Evolutionary conservation across 495 filamentous ascomycete species (phyloP), one percentile per base, ranked within the genome.

Genomic region (Penicillium chermesinum): DNA sequence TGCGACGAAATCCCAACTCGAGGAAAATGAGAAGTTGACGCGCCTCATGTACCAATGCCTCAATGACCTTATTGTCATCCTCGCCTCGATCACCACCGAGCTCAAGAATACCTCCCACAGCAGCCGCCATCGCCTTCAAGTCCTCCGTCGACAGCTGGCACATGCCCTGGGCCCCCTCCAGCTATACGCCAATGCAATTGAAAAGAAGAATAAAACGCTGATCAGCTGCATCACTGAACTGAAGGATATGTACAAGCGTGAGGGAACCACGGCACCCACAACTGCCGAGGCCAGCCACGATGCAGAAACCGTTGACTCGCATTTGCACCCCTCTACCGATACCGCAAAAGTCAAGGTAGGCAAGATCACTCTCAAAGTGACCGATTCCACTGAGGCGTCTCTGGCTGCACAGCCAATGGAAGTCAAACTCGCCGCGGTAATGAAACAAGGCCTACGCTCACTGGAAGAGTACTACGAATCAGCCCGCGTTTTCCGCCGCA

Each of bases 401-500:
- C 7, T 7, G 30, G 30, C 30, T 33, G 30, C 30, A 5, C 35
- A 37, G 35, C 35, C 35, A 37, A 37, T n/a, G 14, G 17, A 51
- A 45, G 15, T 16, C 37, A 6, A n/a, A 38, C 35, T 37, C 35
- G 35, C 35, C 10, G 38, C 22, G 1, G 33, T 53, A 6, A 47
- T 55, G 47, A 41, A 39, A 7, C 52, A 55, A 14, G 25, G 39
- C 5, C 14, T 18, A 10, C 53, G 49, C 21, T 15, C 49, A 4
- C 41, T 56, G 14, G 41, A 46, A 16, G 21, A 37, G 15, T 56
- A 58, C 35, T 54, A 47, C 35, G 43, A 54, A 10, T 42, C 17
- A 14, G 47, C 41, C 9, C 43, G 34, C 22, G 37, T 19, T 2
- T 38, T 48, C 14, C 48, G 47, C 12, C 47, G 41, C 15, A 13